Evolutionary conservation across 192 early-diverging fungal species (phyloP), one percentile per base, ranked within the genome.

Genomic region (Coemansia sp.): DNA sequence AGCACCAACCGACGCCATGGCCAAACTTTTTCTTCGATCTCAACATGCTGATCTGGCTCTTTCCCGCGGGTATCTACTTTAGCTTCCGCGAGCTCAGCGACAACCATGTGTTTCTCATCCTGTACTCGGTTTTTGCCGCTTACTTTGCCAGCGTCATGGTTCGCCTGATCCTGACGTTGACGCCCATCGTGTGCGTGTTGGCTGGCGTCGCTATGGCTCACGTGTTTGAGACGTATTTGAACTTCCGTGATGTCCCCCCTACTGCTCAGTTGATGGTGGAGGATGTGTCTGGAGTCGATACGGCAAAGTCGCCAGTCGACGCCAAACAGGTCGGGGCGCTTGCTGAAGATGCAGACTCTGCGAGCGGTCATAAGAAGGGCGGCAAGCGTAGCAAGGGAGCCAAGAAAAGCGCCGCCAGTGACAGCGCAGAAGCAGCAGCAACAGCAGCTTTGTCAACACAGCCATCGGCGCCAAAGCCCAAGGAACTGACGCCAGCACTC

Each of bases 131-230:
- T n/a, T 94, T 95, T 75, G 95, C 95, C 3, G 90, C 94, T 8
- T 99, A 99, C 82, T 99, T 99, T 88, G 93, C 98, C 12, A 93
- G 98, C 54, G 98, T 99, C 52, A 99, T 99, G 98, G 97, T 99
- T 35, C 94, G 98, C 48, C 82, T 99, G 43, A 98, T 99, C 85
- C 82, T 99, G 40, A 98, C 98, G 3, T 81, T 99, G 56, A 98
- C 98, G 10, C 98, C 98, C 17, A 88, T 96, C 48, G 97, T 98
- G 17, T 98, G 97, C 72, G 90, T 99, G 26, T 85, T 94, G 55
- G 86, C 90, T 19, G 97, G 92, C 8, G 89, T 99, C 26, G 88
- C 95, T 2, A 73, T 98, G 34, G 93, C 98, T 26, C 87, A 87
- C 10, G 61, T 97, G 22, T 74, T 98, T 38, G 94, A 97, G 48